Percentiles rank a stretch among this genome's conserved stretches.
phyloP scores from a whole-genome alignment of 176 grass and related monocot genomes.

The Puya raimondii region DNA sequence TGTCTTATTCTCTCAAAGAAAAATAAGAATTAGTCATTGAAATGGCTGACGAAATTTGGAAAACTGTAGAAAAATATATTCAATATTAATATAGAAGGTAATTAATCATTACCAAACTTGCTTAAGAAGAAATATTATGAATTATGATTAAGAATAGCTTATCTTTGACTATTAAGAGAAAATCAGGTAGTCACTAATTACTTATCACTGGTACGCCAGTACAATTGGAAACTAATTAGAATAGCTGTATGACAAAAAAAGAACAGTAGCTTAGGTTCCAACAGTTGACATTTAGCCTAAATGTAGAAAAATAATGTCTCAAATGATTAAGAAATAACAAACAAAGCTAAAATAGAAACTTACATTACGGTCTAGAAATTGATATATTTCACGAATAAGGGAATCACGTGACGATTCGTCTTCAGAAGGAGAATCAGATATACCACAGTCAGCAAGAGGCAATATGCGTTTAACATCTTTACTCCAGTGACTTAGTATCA shows the following conservation, averaged over 20 bases:
- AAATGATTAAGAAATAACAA: conserved; percentile 15
- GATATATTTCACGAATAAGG: conserved; percentile 73
- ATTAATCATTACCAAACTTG: background rate
- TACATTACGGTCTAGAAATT: conserved; percentile 91
- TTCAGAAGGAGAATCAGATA: conserved; percentile 47
- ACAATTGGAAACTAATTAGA: background rate
- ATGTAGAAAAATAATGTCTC: conserved; percentile 8
- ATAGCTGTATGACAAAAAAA: background rate
- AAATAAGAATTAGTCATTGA: too few relatives aligned
- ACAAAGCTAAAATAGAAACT: conserved; percentile 21
- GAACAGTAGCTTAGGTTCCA: background rate
- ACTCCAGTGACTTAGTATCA: conserved; percentile 73
- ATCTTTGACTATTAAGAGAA: background rate
- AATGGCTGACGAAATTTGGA: background rate
- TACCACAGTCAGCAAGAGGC: conserved; percentile 59
- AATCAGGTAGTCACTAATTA: background rate
- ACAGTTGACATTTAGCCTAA: background rate
- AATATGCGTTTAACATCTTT: conserved; percentile 84
- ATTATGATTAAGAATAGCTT: too few relatives aligned
- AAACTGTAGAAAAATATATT: background rate
- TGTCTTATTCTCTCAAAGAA: background rate
- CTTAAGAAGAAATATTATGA: too few relatives aligned
- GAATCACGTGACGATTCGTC: conserved; percentile 42
- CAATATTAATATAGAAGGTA: conserved; percentile 1
- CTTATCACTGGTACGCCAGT: background rate